Evolutionary conservation across 352 stramenopile species (phyloP), one percentile per base, ranked within the genome.

Genomic region (Pythium grandisporangium): DNA sequence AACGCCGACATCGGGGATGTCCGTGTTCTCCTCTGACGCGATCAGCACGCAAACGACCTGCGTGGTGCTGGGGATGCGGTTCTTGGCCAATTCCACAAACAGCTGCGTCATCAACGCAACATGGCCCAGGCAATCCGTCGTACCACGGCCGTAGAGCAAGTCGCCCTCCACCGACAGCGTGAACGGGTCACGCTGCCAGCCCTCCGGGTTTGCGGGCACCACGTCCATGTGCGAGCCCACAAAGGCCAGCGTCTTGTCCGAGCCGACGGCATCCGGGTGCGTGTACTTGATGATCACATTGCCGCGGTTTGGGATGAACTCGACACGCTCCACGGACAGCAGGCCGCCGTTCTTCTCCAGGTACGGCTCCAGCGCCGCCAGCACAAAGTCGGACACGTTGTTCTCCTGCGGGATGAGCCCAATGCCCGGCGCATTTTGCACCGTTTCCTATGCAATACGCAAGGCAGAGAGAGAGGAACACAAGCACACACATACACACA

Each of bases 221-320:
- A 97, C 88, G 51, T 97, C 89, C 68, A 97, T 66, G 61, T 97
- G 88, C 37, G 74, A 79, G 3, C 85, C 87, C 4, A 96, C 77
- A 26, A 96, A 85, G 19, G 79, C 82, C 26, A 95, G 49, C 21
- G 84, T 95, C 49, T 86, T 79, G 49, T 78, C 63, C 8, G 51
- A 55, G n/a, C 25, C 22, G 2, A 42, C 53, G 14, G 63, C 59
- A 24, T 77, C 65, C 11, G 64, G 42, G 19, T 76, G 64, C 20
- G 42, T 26, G 42, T 96, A 97, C 53, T 84, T 94, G 47, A 97
- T 83, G 57, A 97, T 95, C 36, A 97, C 62, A 42, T 97, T 96
- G 45, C 87, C 85, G 32, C 89, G 73, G 21, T 76, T 78, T 2
- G 73, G 42, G 25, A 85, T 79, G 53, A 93, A 96, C 51, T 80